phyloP scores from a whole-genome alignment of 2,329 filamentous ascomycete genomes.

The Plenodomus tracheiphilus region DNA sequence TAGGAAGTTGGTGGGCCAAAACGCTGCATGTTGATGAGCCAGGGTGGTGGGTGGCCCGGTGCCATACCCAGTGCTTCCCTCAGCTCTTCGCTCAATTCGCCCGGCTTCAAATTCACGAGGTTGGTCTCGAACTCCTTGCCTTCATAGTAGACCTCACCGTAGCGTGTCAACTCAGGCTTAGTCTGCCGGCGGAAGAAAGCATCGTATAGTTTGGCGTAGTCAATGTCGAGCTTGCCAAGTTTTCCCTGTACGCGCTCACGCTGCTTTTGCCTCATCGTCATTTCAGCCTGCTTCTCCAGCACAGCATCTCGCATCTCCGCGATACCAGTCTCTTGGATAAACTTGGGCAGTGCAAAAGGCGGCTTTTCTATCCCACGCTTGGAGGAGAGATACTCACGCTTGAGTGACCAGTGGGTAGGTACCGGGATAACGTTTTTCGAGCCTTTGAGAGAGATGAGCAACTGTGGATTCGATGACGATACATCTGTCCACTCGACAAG shows the following conservation, averaged over 20 bases:
- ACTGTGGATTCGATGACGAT: slow-evolving; percentile 82
- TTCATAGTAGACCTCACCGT: slow-evolving; percentile 99
- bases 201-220: slow-evolving; percentile 97
- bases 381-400: slow-evolving; percentile 94
- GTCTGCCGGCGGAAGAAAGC: slow-evolving; percentile 98
- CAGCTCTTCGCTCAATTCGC: slow-evolving; percentile 84
- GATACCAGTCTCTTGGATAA: slow-evolving; percentile 97
- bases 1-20: slow-evolving; percentile 93
- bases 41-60: slow-evolving; percentile 88
- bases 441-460: slow-evolving; percentile 92
- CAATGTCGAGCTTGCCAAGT: slow-evolving; percentile 96
- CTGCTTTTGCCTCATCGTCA: slow-evolving; percentile 91
- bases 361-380: slow-evolving; percentile 97
- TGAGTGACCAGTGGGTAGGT: slow-evolving; percentile 90
- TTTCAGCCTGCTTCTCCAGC: slow-evolving; percentile 91
- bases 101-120: slow-evolving; percentile 83
- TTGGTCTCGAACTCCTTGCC: slow-evolving; percentile 98
- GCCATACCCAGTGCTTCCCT: slow-evolving; percentile 94
- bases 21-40: slow-evolving; percentile 96
- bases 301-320: slow-evolving; percentile 97
- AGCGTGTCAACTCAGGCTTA: slow-evolving; percentile 90
- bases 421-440: slow-evolving; percentile 96
- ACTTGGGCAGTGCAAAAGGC: slow-evolving; percentile 88
- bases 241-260: slow-evolving; percentile 92
- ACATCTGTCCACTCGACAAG: slow-evolving; percentile 98